Evolutionary conservation across 1,139 yeast species (phyloP), one percentile per base, ranked within the genome.

Genomic region (Lodderomyces beijingensis): DNA sequence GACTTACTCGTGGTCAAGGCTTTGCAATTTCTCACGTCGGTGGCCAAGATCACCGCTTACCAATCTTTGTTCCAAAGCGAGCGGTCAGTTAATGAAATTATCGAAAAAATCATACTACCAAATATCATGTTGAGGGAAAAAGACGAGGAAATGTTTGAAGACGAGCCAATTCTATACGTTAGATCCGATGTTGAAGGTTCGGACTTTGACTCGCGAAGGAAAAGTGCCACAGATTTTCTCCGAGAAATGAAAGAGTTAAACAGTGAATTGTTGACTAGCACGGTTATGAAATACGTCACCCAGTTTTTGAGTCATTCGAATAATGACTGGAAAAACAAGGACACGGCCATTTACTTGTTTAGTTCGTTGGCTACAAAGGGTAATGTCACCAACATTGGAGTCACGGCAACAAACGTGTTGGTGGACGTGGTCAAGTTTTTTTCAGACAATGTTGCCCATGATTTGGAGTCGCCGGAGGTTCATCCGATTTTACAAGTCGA

Each of bases 151-250:
- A 57, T 80, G 43, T 91, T 93, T 57, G 98, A 91, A 59, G 98
- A 93, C 57, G 98, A 93, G 51, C 98, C 98, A 25, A 82, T 91
- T 34, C 93, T 86, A 48, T 93, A 71, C 52, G 91, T 88, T 13
- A 74, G 97, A 50, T 74, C 95, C 39, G 98, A 93, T 57, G 65
- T 93, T 36, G 98, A 91, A 61, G 98, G 97, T 3, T 81, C 95
- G 0, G 97, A 91, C 51, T 77, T 83, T 23, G 97, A 89, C 50
- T 83, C 96, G 1, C 76, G 98, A 57, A 74, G 97, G 57, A 77
- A 94, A 46, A 79, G 96, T 0, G 82, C 96, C 11, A 85, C 95
- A 1, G 96, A 88, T 49, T 88, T 93, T 50, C 65, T 93, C 44
- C 75, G 94, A 43, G 95, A 88, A 49, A 70, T 93, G 45, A 86